Percentiles rank a stretch among this genome's conserved stretches.
These are phyloP conservation scores for Sutorius australiensis DNA, from an alignment of 768 basidiomycete genomes.

Conservation along the genomic window DNA sequence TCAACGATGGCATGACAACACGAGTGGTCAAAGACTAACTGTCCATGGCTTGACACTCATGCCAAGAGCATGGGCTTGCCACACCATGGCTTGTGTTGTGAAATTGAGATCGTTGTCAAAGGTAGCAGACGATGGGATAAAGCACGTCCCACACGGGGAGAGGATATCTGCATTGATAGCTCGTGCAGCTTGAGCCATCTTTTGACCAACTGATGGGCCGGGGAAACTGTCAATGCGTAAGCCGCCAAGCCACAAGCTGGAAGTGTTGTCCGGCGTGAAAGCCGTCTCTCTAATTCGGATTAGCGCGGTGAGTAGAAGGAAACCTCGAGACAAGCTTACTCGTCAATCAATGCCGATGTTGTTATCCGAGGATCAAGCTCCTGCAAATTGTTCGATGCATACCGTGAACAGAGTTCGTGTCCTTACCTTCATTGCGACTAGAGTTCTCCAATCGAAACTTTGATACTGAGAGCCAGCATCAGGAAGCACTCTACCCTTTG, in stretches of 20 bases:
- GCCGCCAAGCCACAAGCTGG: slow-evolving; percentile 69
- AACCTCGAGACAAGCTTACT: slow-evolving; percentile 37
- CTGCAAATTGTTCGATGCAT: slow-evolving; percentile 29
- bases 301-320: background rate
- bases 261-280: slow-evolving; percentile 37
- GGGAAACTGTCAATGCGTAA: slow-evolving; percentile 59
- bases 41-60: slow-evolving; percentile 73
- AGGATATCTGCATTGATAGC: slow-evolving; percentile 62
- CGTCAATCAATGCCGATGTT: slow-evolving; percentile 63
- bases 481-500: background rate
- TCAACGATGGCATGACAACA: background rate
- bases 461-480: slow-evolving; percentile 51
- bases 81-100: slow-evolving; percentile 65
- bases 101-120: slow-evolving; percentile 48
- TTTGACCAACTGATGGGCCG: slow-evolving; percentile 53
- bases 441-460: slow-evolving; percentile 79
- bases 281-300: slow-evolving; percentile 36
- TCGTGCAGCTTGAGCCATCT: slow-evolving; percentile 66
- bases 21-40: slow-evolving; percentile 35
- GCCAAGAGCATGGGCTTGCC: slow-evolving; percentile 58
- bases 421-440: slow-evolving; percentile 64
- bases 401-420: background rate
- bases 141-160: slow-evolving; percentile 51
- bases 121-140: slow-evolving; percentile 42
- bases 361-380: slow-evolving; percentile 51